Base-by-base conservation (phyloP, 2,329 filamentous ascomycete genomes). In the Beauveria varroae region DNA sequence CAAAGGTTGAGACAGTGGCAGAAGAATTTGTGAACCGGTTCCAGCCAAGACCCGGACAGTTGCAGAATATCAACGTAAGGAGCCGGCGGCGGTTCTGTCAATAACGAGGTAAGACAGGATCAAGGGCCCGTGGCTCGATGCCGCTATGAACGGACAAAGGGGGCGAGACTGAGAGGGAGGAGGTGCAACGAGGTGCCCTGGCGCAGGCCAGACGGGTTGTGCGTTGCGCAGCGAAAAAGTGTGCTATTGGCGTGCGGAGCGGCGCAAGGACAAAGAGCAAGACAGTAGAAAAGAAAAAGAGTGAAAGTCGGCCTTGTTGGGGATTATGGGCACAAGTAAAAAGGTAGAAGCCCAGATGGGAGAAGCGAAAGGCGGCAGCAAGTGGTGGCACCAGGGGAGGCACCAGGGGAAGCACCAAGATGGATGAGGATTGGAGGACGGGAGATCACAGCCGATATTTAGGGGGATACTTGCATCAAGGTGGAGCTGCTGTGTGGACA, bases 81-180 rank as follows among this genome's bases (percentile, higher is more conserved):
- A 41, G 53, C 9, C n/a, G n/a, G 26, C n/a, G 53, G 28, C 6
- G 26, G 7, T 46, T 16, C 40, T 34, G 55, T 49, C 44, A 50
- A 57, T 28, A 50, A 57, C 30, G 44, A 49, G 43, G 44, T 50
- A 57, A 57, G 55, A 50, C 55, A 50, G 22, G 8, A 40, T 40
- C 22, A 47, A 26, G 41, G 54, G 24, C 52, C 41, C 2, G 53
- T 47, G 53, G 37, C 24, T 56, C 34, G 22, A 50, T 49, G 24
- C 34, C 34, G 41, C 30, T 40, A 22, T 12, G 28, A 26, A 46
- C 22, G 44, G 30, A 57, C 44, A 40, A 41, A 47, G 54, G 28
- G 40, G 53, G 54, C 6, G 18, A 16, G 28, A 47, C n/a, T 22
- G 8, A 16, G 28, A 37, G 43, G 34, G 8, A 50, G 20, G 18